phyloP scores from a whole-genome alignment of 805 yeast species.

The Candida tammaniensis region DNA sequence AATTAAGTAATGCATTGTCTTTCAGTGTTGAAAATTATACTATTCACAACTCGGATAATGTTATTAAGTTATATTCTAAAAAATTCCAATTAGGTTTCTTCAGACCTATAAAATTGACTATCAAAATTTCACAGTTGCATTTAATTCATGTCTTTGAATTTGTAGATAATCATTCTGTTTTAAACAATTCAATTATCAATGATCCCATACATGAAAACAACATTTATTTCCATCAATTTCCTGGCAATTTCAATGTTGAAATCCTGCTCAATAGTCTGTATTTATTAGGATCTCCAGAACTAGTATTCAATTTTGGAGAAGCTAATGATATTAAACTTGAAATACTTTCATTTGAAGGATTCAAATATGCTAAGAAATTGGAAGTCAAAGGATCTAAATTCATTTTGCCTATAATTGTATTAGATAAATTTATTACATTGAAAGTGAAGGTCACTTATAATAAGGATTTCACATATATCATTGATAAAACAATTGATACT shows the following conservation, averaged over 20 bases:
- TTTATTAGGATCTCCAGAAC: constrained; percentile 9
- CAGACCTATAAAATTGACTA: constrained; percentile 16
- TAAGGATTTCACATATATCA: constrained; percentile 12
- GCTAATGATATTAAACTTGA: constrained; percentile 1
- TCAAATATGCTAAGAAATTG: not conserved
- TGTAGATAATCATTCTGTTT: constrained; percentile 8
- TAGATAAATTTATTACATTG: constrained; percentile 10
- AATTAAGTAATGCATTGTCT: constrained; percentile 16
- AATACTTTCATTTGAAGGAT: not conserved
- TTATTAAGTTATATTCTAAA: constrained; percentile 9
- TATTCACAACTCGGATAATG: constrained; percentile 1
- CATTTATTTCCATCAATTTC: constrained; percentile 7
- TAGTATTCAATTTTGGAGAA: constrained; percentile 6
- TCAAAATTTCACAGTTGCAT: constrained; percentile 17
- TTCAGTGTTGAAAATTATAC: constrained; percentile 1
- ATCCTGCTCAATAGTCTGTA: constrained; percentile 1
- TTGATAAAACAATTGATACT: constrained; percentile 41
- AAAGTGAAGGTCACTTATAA: constrained; percentile 20
- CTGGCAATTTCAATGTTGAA: constrained; percentile 3
- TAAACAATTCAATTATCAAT: constrained; percentile 9
- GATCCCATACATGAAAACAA: constrained; percentile 1
- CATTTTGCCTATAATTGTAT: constrained; percentile 2
- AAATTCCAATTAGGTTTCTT: constrained; percentile 21
- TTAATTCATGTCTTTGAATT: constrained; percentile 15
- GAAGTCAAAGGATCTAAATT: constrained; percentile 1